Evolutionary conservation across 1,284 basidiomycete species (phyloP).

Genomic region (Melampsora larici-populina): DNA sequence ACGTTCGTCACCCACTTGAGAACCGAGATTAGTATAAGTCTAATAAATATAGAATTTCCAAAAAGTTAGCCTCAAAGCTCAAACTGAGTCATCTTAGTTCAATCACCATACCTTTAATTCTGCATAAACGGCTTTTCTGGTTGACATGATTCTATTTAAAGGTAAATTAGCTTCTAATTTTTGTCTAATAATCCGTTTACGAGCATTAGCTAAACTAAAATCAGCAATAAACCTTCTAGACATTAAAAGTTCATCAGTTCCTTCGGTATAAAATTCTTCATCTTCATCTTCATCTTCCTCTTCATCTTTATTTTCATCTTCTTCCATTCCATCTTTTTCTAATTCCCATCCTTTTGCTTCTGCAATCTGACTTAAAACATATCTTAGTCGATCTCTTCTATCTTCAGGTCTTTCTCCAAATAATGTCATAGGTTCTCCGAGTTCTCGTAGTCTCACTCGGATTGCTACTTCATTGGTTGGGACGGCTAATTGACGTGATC

Average conservation of each 20-base stretch:
- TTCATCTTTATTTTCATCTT: conserved; percentile 40
- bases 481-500: conserved; percentile 85
- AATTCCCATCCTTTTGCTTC: conserved; percentile 60
- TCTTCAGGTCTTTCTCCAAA: conserved; percentile 79
- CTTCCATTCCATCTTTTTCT: conserved; percentile 42
- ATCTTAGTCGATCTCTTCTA: conserved; percentile 84
- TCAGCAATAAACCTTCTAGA: conserved; percentile 79
- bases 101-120: conserved; percentile 72
- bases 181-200: conserved; percentile 83
- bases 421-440: conserved; percentile 91
- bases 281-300: conserved; percentile 60
- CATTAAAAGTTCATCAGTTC: conserved; percentile 76
- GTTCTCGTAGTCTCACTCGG: conserved; percentile 77
- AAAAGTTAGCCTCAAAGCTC: background rate
- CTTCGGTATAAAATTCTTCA: conserved; percentile 95
- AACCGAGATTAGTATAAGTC: conserved; percentile 87
- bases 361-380: conserved; percentile 83
- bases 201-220: conserved; percentile 89
- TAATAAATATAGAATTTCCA: conserved; percentile 51
- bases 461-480: conserved; percentile 95
- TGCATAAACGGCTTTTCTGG: conserved; percentile 80
- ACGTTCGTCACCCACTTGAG: conserved; percentile 94
- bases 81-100: background rate
- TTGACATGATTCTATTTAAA: conserved; percentile 83
- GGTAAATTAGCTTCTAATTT: conserved; percentile 79